Percentiles rank a stretch among this genome's conserved stretches.
These are phyloP conservation scores for Emergomyces africanus DNA, from an alignment of 2,329 filamentous ascomycete species.

Conservation along the genomic window DNA sequence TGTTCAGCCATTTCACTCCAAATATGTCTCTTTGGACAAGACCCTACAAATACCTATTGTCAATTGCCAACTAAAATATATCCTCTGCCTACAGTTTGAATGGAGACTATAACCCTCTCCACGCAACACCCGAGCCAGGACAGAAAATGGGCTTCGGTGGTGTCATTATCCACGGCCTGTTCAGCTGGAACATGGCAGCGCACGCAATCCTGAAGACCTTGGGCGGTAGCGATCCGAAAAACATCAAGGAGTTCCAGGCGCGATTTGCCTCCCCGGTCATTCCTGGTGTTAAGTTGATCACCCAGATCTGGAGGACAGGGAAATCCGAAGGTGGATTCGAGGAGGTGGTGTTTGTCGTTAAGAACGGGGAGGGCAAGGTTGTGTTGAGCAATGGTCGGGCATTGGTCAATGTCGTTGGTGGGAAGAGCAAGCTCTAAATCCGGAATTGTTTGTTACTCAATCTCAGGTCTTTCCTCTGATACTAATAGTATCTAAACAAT, in stretches of 20 bases:
- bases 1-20: slow-evolving; percentile 8
- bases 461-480: neutral
- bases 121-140: slow-evolving; percentile 74
- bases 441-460: neutral
- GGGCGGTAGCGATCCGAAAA: slow-evolving; percentile 64
- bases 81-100: slow-evolving; percentile 50
- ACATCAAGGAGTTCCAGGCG: slow-evolving; percentile 79
- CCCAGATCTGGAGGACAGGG: slow-evolving; percentile 69
- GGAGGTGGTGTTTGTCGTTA: slow-evolving; percentile 69
- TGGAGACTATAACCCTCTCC: slow-evolving; percentile 88
- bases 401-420: slow-evolving; percentile 52
- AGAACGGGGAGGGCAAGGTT: slow-evolving; percentile 68
- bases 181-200: slow-evolving; percentile 68
- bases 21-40: neutral
- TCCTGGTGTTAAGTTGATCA: slow-evolving; percentile 70
- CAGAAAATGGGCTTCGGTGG: slow-evolving; percentile 85
- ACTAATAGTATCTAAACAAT: neutral
- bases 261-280: slow-evolving; percentile 75
- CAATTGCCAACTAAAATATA: neutral
- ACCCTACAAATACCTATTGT: neutral
- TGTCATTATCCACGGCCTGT: slow-evolving; percentile 78
- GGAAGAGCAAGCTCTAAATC: slow-evolving; percentile 50
- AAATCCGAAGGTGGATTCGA: slow-evolving; percentile 52
- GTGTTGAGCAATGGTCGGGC: slow-evolving; percentile 79
- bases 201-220: slow-evolving; percentile 62